Conservation (phyloP, 768 basidiomycete species). For the Lactarius quietus region DNA sequence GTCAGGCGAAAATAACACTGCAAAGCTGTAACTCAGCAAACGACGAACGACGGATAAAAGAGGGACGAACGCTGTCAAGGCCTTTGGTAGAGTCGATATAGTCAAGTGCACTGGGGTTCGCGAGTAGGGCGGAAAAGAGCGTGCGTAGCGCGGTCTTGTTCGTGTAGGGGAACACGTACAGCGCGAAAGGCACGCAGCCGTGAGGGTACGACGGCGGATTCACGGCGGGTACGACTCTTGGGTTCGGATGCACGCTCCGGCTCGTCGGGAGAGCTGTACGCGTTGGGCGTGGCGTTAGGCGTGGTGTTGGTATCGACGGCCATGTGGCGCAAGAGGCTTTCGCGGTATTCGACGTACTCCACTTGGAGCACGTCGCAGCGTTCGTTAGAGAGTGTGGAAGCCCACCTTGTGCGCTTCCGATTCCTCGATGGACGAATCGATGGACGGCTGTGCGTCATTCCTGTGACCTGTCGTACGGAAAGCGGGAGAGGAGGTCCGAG, state of each 20-base stretch:
- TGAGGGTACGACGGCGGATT: conserved; percentile 39
- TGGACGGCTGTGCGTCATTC: not conserved
- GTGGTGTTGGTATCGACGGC: conserved; percentile 4
- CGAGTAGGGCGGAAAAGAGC: conserved; percentile 48
- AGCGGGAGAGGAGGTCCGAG: conserved; percentile 43
- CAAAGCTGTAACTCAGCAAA: not conserved
- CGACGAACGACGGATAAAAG: not conserved
- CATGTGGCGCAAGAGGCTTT: conserved; percentile 43
- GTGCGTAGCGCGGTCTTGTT: conserved; percentile 76
- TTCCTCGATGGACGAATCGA: conserved; percentile 1
- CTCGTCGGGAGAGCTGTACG: too few relatives aligned
- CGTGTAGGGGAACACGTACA: conserved; percentile 66
- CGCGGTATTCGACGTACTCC: conserved; percentile 66
- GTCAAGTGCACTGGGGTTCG: conserved; percentile 48
- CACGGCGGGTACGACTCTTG: too few relatives aligned
- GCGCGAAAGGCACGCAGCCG: conserved; percentile 65
- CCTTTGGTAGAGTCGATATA: conserved; percentile 81
- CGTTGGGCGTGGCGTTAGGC: too few relatives aligned
- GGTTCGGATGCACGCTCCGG: too few relatives aligned
- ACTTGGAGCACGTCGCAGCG: conserved; percentile 62
- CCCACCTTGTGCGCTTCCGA: conserved; percentile 55
- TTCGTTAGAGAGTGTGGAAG: conserved; percentile 48
- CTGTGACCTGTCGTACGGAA: conserved; percentile 62
- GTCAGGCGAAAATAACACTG: conserved; percentile 77
- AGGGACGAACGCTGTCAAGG: conserved; percentile 56